Conservation (phyloP, 495 filamentous ascomycete genomes). For the Tetracladium marchalianum region DNA sequence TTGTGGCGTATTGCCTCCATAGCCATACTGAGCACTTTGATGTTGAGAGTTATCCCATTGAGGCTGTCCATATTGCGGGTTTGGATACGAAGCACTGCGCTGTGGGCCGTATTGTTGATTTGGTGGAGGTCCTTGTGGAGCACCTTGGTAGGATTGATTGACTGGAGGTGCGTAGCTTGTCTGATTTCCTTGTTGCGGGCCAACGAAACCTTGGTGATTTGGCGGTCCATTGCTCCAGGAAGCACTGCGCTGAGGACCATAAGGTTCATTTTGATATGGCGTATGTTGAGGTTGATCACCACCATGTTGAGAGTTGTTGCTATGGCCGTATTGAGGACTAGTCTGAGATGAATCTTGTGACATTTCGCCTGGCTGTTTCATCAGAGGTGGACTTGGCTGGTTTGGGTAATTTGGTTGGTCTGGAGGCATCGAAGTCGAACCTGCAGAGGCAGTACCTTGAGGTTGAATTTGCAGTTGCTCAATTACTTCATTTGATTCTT, state of each 20-base stretch:
- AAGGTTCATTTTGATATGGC: neutral
- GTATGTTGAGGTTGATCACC: neutral
- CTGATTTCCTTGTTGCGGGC: neutral
- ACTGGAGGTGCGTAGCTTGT: neutral
- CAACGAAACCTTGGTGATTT: neutral
- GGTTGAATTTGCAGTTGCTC: neutral
- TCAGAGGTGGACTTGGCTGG: no score
- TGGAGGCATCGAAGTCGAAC: neutral
- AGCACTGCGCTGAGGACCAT: constrained; percentile 4
- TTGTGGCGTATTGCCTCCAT: neutral
- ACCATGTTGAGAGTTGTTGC: neutral
- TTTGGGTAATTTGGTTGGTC: no score
- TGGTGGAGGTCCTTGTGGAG: neutral
- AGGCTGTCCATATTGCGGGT: neutral
- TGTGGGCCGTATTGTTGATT: neutral
- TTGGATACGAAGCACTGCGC: neutral
- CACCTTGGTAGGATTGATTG: constrained; percentile 1
- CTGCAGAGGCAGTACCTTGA: neutral
- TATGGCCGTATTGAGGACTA: neutral
- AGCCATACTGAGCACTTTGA: neutral
- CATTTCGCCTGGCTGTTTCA: no score
- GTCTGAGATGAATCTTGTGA: neutral
- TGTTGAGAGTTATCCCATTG: neutral
- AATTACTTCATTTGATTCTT: neutral
- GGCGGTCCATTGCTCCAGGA: constrained; percentile 1